Evolutionary conservation across 73 alveolate genomes (phyloP).

Genomic region (Tetrahymena malaccensis): DNA sequence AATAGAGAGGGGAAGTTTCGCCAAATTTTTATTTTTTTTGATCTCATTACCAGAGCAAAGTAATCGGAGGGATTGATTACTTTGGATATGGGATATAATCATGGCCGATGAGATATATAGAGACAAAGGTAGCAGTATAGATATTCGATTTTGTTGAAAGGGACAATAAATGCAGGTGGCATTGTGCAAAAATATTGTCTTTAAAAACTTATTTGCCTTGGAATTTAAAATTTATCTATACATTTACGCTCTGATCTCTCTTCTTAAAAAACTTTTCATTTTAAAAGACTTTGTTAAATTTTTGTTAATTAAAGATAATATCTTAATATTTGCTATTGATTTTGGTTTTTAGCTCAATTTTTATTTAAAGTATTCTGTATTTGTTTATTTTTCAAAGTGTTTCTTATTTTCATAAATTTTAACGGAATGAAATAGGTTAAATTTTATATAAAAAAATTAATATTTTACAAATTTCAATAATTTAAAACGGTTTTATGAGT

Average conservation of each 20-base stretch:
- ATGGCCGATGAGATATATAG: background rate
- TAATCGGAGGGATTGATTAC: background rate
- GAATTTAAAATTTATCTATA: background rate
- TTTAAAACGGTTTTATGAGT: too few species aligned
- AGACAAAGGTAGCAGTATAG: background rate
- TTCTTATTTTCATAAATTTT: background rate
- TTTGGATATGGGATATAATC: background rate
- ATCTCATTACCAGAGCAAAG: background rate
- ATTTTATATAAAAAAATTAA: too few species aligned
- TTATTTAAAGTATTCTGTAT: background rate
- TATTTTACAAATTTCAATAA: too few species aligned
- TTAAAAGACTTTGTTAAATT: background rate
- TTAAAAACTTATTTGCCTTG: background rate
- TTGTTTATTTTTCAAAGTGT: too few species aligned
- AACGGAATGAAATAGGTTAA: background rate
- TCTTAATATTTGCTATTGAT: background rate
- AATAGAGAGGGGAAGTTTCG: background rate
- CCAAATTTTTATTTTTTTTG: background rate
- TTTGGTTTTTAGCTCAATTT: too few species aligned
- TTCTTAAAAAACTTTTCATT: background rate
- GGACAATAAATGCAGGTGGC: background rate
- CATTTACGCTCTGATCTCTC: background rate
- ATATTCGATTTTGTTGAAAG: background rate
- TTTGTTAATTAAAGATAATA: background rate
- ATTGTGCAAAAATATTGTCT: background rate